These are phyloP conservation scores for Coemansia sp. DNA, from an alignment of 192 early-diverging fungal genomes.

Conservation along the genomic window DNA sequence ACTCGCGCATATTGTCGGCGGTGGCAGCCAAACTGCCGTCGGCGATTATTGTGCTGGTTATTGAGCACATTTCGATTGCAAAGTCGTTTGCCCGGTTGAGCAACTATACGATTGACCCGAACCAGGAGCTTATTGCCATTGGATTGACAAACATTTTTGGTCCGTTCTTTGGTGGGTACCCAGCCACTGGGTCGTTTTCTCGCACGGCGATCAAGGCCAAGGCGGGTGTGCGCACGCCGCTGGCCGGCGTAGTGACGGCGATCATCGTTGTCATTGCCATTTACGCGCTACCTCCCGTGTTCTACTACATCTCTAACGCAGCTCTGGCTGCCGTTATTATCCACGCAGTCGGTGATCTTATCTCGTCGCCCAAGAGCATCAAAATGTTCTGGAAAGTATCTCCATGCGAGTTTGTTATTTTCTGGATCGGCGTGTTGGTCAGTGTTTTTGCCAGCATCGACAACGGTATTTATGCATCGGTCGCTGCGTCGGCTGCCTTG, in stretches of 20 bases:
- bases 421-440: constrained; percentile 56
- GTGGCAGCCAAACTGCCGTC: constrained; percentile 60
- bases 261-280: constrained; percentile 79
- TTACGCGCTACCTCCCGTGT: constrained; percentile 76
- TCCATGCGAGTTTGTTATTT: constrained; percentile 49
- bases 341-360: constrained; percentile 78
- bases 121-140: constrained; percentile 89
- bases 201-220: constrained; percentile 88
- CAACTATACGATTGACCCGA: constrained; percentile 79
- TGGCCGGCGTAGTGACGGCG: constrained; percentile 77
- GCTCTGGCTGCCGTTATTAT: constrained; percentile 82
- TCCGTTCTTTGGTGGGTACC: constrained; percentile 84
- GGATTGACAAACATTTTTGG: constrained; percentile 85
- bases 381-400: constrained; percentile 67
- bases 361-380: constrained; percentile 62
- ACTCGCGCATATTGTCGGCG: constrained; percentile 52
- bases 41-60: constrained; percentile 71
- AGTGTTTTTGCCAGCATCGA: constrained; percentile 62
- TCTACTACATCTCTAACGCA: constrained; percentile 85
- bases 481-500: constrained; percentile 66
- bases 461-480: constrained; percentile 77
- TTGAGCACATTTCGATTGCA: constrained; percentile 89
- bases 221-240: constrained; percentile 80
- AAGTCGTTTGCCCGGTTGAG: constrained; percentile 84
- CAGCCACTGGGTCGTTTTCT: constrained; percentile 91